phyloP scores from a whole-genome alignment of 2,329 filamentous ascomycete genomes.

The Nakataea oryzae region DNA sequence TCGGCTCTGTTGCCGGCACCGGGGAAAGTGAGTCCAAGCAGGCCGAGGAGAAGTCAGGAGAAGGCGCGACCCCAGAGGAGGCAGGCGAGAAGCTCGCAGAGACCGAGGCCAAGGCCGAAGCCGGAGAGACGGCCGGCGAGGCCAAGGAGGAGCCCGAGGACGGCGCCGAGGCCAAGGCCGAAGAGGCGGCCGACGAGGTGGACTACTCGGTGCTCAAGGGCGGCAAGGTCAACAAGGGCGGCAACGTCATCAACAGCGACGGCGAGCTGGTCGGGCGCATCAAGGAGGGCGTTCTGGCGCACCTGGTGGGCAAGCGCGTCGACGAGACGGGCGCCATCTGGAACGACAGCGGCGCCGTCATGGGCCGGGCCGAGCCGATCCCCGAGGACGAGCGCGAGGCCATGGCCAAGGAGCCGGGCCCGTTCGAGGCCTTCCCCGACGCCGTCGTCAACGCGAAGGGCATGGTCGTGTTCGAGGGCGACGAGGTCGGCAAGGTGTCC shows the following conservation, averaged over 20 bases:
- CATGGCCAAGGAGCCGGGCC: conserved; percentile 29
- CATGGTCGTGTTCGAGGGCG: conserved; percentile 37
- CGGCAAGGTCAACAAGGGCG: conserved; percentile 47
- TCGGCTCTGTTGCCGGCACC: conserved; percentile 10
- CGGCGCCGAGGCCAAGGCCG: conserved; percentile 5
- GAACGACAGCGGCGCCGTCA: conserved; percentile 57
- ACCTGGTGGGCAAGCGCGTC: conserved; percentile 52
- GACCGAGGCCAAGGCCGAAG: conserved; percentile 12
- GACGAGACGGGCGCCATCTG: conserved; percentile 61
- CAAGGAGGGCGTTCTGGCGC: conserved; percentile 50
- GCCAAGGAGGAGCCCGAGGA: conserved; percentile 2
- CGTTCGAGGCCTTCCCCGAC: conserved; percentile 49
- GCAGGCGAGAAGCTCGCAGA: conserved; percentile 2
- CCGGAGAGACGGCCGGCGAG: conserved; percentile 5
- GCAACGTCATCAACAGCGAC: conserved; percentile 44
- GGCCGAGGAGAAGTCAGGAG: conserved; percentile 7
- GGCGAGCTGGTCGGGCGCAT: conserved; percentile 50
- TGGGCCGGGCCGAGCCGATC: conserved; percentile 57
- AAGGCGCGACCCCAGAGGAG: conserved; percentile 3
- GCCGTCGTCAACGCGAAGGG: conserved; percentile 43
- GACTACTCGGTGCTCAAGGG: conserved; percentile 41
- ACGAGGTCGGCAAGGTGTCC: conserved; percentile 45
- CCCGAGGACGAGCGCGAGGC: conserved; percentile 42
- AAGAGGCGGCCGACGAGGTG: conserved; percentile 16
- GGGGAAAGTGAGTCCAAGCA: conserved; percentile 9